phyloP scores from a whole-genome alignment of 2,329 filamentous ascomycete species.

The Monilinia polystroma region DNA sequence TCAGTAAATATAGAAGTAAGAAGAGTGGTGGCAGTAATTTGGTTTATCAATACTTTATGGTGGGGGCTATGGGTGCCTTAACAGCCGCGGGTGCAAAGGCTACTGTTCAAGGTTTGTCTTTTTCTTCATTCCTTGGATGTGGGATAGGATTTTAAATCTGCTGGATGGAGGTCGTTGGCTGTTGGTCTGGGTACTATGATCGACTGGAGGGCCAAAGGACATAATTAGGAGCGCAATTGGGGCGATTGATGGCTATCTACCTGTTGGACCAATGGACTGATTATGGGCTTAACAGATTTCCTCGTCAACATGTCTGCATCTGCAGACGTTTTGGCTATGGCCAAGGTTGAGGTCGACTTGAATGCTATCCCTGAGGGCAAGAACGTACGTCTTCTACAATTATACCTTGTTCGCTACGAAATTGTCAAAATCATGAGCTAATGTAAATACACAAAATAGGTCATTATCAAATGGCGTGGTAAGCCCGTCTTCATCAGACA shows the following conservation, averaged over 20 bases:
- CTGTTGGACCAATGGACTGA: slow-evolving; percentile 15
- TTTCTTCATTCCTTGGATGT: slow-evolving; percentile 15
- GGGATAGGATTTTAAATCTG: slow-evolving; percentile 13
- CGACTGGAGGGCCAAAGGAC: background rate
- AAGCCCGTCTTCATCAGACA: slow-evolving; percentile 99
- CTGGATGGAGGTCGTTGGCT: background rate
- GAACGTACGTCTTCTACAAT: slow-evolving; percentile 73
- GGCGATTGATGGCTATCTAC: slow-evolving; percentile 32
- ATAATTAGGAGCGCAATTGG: slow-evolving; percentile 5
- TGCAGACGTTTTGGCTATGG: slow-evolving; percentile 96
- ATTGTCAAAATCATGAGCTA: background rate
- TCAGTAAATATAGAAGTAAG: slow-evolving; percentile 80
- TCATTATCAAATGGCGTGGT: slow-evolving; percentile 99
- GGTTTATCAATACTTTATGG: slow-evolving; percentile 97
- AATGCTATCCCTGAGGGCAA: slow-evolving; percentile 94
- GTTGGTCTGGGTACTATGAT: background rate
- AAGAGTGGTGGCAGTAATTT: slow-evolving; percentile 70
- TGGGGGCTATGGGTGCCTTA: slow-evolving; percentile 89
- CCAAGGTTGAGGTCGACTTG: slow-evolving; percentile 98
- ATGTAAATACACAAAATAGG: slow-evolving; percentile 48
- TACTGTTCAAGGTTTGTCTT: slow-evolving; percentile 80
- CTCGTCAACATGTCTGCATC: slow-evolving; percentile 99
- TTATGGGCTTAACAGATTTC: slow-evolving; percentile 69
- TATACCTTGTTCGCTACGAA: background rate
- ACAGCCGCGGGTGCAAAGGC: slow-evolving; percentile 93